Conservation (phyloP, 2,329 filamentous ascomycete genomes). For the Pseudopyricularia cyperi region DNA sequence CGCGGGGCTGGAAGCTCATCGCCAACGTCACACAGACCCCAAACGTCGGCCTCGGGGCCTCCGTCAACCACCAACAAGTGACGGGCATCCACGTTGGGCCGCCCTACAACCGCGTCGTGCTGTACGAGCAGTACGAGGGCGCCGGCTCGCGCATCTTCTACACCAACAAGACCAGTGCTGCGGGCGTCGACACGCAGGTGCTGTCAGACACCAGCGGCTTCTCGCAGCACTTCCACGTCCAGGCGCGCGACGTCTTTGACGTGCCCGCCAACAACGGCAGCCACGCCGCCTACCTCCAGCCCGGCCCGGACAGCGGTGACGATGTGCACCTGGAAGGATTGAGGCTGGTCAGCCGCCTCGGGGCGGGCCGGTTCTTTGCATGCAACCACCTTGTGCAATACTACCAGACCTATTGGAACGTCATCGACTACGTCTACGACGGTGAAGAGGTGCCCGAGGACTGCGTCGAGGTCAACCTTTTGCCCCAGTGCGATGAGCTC, state of each 20-base stretch:
- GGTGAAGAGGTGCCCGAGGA: conserved; percentile 18
- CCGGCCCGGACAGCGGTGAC: conserved; percentile 16
- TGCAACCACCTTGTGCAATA: conserved; percentile 29
- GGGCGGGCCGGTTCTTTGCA: conserved; percentile 22
- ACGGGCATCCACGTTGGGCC: conserved; percentile 29
- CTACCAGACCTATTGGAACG: conserved; percentile 22
- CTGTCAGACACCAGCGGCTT: conserved; percentile 23
- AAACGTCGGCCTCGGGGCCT: conserved; percentile 22
- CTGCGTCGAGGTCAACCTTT: conserved; percentile 27
- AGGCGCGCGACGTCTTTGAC: conserved; percentile 8
- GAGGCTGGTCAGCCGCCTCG: conserved; percentile 14
- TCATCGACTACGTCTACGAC: conserved; percentile 23
- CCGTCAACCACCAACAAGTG: conserved; percentile 26
- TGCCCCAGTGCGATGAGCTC: conserved; percentile 28
- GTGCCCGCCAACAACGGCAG: conserved; percentile 10
- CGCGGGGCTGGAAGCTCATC: conserved; percentile 4
- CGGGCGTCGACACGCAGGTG: conserved; percentile 20
- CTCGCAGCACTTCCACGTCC: conserved; percentile 19
- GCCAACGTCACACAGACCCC: conserved; percentile 25
- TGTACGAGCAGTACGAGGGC: conserved; percentile 11
- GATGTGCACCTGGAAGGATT: background rate
- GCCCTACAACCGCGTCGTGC: conserved; percentile 23
- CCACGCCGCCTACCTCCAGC: conserved; percentile 20
- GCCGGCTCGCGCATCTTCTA: conserved; percentile 26
- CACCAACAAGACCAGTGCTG: conserved; percentile 29